phyloP scores from a whole-genome alignment of 2,329 filamentous ascomycete species.

The Pestalotiopsis sp. region DNA sequence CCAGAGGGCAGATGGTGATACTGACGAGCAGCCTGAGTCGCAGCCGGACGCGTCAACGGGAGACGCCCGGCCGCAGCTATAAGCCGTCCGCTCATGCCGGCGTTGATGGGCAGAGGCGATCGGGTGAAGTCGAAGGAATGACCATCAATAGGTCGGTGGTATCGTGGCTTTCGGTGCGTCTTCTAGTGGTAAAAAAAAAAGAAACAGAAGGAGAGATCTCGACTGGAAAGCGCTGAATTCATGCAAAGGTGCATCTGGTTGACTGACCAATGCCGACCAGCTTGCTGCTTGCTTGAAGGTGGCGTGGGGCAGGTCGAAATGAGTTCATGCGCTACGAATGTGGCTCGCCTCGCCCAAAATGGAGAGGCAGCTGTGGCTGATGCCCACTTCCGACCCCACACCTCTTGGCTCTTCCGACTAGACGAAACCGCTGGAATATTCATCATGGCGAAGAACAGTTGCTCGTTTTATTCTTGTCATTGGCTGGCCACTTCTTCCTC shows the following conservation, averaged over 20 bases:
- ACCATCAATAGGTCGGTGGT: constrained; percentile 27
- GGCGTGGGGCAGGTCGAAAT: background rate
- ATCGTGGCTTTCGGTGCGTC: background rate
- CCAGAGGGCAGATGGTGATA: constrained; percentile 69
- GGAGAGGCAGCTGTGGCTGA: background rate
- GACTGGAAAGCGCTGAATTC: background rate
- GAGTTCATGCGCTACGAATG: background rate
- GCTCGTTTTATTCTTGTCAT: background rate
- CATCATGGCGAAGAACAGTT: background rate
- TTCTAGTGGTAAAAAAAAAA: background rate
- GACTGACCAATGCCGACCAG: background rate
- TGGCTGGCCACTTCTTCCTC: background rate
- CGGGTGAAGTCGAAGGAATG: constrained; percentile 16
- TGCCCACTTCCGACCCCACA: background rate
- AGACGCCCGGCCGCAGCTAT: constrained; percentile 36
- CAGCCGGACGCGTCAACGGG: constrained; percentile 28
- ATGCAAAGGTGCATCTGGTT: background rate
- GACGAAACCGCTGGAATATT: background rate
- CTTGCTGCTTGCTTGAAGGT: background rate
- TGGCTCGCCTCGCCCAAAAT: background rate
- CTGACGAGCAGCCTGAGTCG: constrained; percentile 58
- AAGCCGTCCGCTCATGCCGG: constrained; percentile 39
- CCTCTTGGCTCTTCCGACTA: background rate
- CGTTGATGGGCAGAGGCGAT: constrained; percentile 33
- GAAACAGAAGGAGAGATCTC: background rate